Evolutionary conservation across 305 asterid genomes (phyloP), one percentile per base, ranked within the genome.

Genomic region (Plantago coronopus): DNA sequence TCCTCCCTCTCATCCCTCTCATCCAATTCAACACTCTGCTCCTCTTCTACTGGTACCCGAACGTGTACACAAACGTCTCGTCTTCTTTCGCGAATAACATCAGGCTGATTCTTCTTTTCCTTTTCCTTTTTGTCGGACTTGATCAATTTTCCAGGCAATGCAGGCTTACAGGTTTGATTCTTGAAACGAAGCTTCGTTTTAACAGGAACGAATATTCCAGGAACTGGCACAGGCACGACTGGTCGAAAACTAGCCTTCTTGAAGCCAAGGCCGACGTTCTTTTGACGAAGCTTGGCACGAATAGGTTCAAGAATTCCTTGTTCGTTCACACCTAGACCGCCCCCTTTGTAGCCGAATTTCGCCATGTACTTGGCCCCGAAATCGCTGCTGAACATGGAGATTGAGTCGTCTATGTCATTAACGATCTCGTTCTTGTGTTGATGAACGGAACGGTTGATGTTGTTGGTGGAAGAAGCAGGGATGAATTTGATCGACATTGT

Each of bases 291-390:
- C 75, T 79, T 85, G 4, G 84, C 83, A 72, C 83, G 89, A 25
- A 90, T 69, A 1, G 97, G 97, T 68, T 84, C 85, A n/a, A 76
- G 38, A 38, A 83, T 88, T 17, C 97, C 97, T 80, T 87, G 97
- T 64, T 73, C 65, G 55, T 88, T 79, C 72, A 76, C 83, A 54
- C 98, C 98, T 61, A 91, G 83, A 38, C 97, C 97, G 21, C 97
- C 97, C 55, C 98, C 98, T 73, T 69, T 84, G 67, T 89, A 89
- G 14, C 98, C 96, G 93, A 85, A 86, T 79, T 81, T 89, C 76
- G 76, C 95, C 45, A 91, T 79, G 76, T 88, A 69, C 74, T 76
- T 86, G 87, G 62, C 4, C 57, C 95, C 95, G 62, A 86, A 47
- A n/a, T 21, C 18, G 22, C 7, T 3, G 34, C 34, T 27, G 34